Evolutionary conservation across 176 grass and related monocot species (phyloP).

Genomic region (Alopecurus myosuroides): DNA sequence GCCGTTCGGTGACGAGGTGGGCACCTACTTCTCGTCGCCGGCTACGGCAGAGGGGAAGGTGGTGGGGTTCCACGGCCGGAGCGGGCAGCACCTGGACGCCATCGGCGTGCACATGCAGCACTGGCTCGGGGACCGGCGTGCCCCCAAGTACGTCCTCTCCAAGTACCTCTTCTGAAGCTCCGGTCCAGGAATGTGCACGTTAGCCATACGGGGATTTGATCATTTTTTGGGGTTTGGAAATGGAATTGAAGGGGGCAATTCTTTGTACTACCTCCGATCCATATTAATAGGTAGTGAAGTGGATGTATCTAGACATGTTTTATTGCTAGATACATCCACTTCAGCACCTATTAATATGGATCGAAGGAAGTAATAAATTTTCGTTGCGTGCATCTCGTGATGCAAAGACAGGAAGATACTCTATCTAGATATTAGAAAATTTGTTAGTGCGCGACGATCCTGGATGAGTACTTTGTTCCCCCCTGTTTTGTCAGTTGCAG

Average conservation of each 20-base stretch:
- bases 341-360: no score
- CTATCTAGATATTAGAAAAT: neutral
- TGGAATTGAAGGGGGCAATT: neutral
- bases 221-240: neutral
- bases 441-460: neutral
- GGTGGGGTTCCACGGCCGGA: slow-evolving; percentile 87
- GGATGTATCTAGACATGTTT: no score
- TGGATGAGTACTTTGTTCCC: neutral
- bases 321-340: no score
- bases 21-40: slow-evolving; percentile 64
- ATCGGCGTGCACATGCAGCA: slow-evolving; percentile 96
- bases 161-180: slow-evolving; percentile 85
- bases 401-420: neutral
- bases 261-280: no score
- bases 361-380: neutral
- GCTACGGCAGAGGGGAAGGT: slow-evolving; percentile 73
- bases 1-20: slow-evolving; percentile 63
- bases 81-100: slow-evolving; percentile 69
- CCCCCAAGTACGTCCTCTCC: slow-evolving; percentile 46
- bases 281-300: no score
- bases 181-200: neutral
- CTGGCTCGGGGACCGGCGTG: slow-evolving; percentile 65
- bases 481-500: neutral
- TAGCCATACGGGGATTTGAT: neutral
- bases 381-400: neutral